These are phyloP conservation scores for Aspergillus baeticus DNA, from an alignment of 495 filamentous ascomycete species.

Conservation along the genomic window DNA sequence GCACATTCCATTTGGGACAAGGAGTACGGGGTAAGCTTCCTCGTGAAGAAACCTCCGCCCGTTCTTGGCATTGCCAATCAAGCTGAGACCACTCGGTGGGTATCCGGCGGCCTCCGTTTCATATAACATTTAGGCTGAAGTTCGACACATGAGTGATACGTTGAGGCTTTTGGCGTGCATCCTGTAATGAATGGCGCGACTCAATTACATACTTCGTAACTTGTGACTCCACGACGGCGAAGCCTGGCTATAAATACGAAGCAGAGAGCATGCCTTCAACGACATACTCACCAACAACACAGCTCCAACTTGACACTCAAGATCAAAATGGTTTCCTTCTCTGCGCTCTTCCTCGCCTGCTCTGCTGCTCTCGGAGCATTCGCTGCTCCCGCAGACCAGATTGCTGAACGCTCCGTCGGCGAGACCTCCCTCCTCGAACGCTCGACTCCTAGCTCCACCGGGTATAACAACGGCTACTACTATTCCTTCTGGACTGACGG, in stretches of 20 bases:
- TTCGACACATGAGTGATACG: too few relatives aligned
- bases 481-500: conserved; percentile 65
- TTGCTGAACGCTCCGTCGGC: conserved; percentile 7
- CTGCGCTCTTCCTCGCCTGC: conserved; percentile 39
- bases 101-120: too few relatives aligned
- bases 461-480: conserved; percentile 58
- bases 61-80: too few relatives aligned
- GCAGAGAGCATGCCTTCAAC: not conserved
- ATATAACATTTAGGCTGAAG: too few relatives aligned
- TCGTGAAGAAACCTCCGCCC: not conserved
- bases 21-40: too few relatives aligned
- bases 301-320: not conserved
- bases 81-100: too few relatives aligned
- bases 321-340: conserved; percentile 47
- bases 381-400: conserved; percentile 38
- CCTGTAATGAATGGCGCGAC: too few relatives aligned
- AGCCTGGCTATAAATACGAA: too few relatives aligned
- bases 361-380: conserved; percentile 32
- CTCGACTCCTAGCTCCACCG: conserved; percentile 42
- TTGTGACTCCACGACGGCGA: too few relatives aligned
- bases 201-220: too few relatives aligned
- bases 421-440: conserved; percentile 22
- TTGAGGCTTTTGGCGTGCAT: too few relatives aligned
- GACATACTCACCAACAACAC: not conserved
- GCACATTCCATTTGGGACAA: too few relatives aligned